A percentile compares a stretch with the other conserved stretches of the same genome.
Evolutionary conservation across 2,329 filamentous ascomycete species (phyloP).

Genomic region (Pyrenochaeta sp.): DNA sequence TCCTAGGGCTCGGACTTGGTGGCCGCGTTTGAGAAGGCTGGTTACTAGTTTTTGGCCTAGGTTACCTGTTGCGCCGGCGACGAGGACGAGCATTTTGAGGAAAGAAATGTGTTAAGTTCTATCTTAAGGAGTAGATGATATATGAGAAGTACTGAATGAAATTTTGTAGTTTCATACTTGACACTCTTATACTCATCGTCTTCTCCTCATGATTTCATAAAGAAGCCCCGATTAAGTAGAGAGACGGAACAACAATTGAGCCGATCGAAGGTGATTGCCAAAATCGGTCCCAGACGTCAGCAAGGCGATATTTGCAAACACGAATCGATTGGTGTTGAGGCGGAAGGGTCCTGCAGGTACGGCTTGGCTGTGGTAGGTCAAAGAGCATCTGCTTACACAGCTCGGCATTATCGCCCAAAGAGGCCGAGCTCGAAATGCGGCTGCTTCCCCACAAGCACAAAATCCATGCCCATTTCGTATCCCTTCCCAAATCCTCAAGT

Average conservation of each 20-base stretch:
- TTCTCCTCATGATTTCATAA: neutral
- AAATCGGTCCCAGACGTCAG: neutral
- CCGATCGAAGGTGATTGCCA: neutral
- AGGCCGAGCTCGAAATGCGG: neutral
- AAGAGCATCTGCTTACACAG: neutral
- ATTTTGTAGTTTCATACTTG: neutral
- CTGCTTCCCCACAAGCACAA: neutral
- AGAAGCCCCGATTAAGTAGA: neutral
- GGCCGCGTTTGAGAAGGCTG: slow-evolving; percentile 35
- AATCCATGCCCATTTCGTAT: too few relatives aligned
- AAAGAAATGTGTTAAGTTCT: neutral
- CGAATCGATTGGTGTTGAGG: neutral
- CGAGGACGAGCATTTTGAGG: slow-evolving; percentile 47
- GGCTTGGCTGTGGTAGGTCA: neutral
- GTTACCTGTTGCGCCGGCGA: slow-evolving; percentile 50
- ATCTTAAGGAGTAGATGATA: neutral
- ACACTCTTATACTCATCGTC: neutral
- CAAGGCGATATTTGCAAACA: neutral
- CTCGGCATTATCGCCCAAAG: neutral
- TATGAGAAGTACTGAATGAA: neutral
- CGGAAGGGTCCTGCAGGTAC: neutral
- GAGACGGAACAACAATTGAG: neutral
- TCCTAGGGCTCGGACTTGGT: slow-evolving; percentile 48
- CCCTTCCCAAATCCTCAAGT: too few relatives aligned
- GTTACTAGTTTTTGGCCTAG: slow-evolving; percentile 42